Conservation (phyloP, 2,329 filamentous ascomycete genomes). For the Penicillium sumatraense region DNA sequence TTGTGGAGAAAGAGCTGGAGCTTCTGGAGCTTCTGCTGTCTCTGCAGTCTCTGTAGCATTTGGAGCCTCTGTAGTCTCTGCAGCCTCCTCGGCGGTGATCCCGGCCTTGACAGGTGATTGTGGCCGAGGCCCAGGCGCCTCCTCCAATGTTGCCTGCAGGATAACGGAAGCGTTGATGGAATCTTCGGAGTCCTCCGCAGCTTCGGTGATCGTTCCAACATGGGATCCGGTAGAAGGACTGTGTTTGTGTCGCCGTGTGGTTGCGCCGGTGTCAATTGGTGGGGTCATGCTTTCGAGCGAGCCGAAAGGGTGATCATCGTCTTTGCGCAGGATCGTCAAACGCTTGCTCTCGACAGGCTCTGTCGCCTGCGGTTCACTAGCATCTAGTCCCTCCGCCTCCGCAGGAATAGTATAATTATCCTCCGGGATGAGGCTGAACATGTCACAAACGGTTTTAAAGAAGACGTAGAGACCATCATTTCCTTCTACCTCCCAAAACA, state of each 20-base stretch:
- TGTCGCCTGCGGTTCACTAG: conserved; percentile 30
- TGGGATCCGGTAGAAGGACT: conserved; percentile 78
- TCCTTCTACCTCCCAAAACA: conserved; percentile 92
- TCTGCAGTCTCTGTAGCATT: not conserved
- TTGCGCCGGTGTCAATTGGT: conserved; percentile 64
- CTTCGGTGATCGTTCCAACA: conserved; percentile 80
- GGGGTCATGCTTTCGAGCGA: conserved; percentile 42
- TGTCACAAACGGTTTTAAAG: conserved; percentile 96
- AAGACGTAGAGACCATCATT: conserved; percentile 93
- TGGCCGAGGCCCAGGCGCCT: conserved; percentile 18
- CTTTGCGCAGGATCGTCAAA: conserved; percentile 44
- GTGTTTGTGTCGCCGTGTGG: conserved; percentile 81
- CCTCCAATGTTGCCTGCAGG: conserved; percentile 19
- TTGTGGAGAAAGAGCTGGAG: too few species aligned
- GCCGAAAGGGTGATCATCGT: conserved; percentile 26
- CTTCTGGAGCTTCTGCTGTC: not conserved
- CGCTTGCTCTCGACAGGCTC: conserved; percentile 35
- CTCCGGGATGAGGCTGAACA: conserved; percentile 83
- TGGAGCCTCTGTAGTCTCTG: not conserved
- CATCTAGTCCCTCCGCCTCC: conserved; percentile 85
- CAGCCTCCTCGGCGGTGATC: conserved; percentile 5
- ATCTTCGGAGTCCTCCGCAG: conserved; percentile 72
- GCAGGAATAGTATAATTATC: conserved; percentile 96
- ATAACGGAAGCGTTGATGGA: conserved; percentile 12
- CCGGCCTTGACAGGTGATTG: conserved; percentile 18